A percentile compares a stretch with the other conserved stretches of the same genome.
phyloP scores from a whole-genome alignment of 1,284 basidiomycete genomes.

The Rhodotorula sp. region DNA sequence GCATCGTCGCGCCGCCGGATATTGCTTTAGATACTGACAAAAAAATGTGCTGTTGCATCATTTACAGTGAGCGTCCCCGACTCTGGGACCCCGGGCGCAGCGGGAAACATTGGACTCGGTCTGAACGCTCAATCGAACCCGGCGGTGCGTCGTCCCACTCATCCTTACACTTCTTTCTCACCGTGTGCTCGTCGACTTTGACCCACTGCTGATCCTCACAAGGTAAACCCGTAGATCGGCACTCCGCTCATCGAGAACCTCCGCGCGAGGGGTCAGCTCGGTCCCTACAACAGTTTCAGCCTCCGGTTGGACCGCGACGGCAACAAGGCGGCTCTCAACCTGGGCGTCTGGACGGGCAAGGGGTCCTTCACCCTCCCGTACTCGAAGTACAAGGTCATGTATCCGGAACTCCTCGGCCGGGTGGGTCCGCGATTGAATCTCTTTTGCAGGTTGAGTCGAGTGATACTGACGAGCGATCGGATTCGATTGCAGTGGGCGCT shows the following conservation, averaged over 20 bases:
- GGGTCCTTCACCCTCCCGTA: not conserved
- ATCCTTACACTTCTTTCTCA: no score
- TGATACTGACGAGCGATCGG: no score
- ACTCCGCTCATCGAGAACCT: constrained; percentile 3
- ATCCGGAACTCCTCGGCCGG: not conserved
- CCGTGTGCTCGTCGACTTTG: not conserved
- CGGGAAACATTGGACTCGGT: constrained; percentile 1
- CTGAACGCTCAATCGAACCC: not conserved
- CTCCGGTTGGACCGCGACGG: not conserved
- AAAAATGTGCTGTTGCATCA: not conserved
- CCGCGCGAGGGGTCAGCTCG: constrained; percentile 1
- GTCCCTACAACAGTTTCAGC: not conserved
- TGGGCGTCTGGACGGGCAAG: not conserved
- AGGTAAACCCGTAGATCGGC: not conserved
- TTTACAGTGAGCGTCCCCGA: not conserved
- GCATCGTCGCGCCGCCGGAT: not conserved
- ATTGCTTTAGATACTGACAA: not conserved
- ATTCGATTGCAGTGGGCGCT: constrained; percentile 9
- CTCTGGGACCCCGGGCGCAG: not conserved
- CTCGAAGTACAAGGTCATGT: not conserved
- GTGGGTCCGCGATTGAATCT: not conserved
- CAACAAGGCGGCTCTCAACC: not conserved
- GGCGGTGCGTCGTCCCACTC: no score
- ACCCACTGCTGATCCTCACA: not conserved
- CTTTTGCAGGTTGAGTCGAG: no score